Evolutionary conservation across 495 filamentous ascomycete species (phyloP).

Genomic region (Cairneyella variabilis): DNA sequence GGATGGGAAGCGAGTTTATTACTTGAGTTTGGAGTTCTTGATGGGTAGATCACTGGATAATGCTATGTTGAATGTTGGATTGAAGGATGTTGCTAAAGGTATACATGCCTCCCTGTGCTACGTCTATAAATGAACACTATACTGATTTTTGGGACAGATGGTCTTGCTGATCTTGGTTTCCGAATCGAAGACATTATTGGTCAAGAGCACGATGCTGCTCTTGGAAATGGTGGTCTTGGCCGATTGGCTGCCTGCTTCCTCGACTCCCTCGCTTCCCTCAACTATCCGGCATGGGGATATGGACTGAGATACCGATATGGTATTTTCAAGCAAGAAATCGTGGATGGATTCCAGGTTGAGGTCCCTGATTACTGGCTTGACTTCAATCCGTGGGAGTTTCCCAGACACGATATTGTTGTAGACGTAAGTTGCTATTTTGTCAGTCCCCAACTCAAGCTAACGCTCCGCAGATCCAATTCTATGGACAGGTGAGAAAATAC

Average conservation of each 20-base stretch:
- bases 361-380: conserved; percentile 99
- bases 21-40: conserved; percentile 92
- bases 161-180: conserved; percentile 86
- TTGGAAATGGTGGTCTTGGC: conserved; percentile 94
- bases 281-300: conserved; percentile 97
- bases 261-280: conserved; percentile 89
- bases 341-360: conserved; percentile 95
- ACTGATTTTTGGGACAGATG: conserved; percentile 40
- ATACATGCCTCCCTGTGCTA: conserved; percentile 10
- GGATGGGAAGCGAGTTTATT: conserved; percentile 93
- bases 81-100: conserved; percentile 83
- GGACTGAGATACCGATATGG: conserved; percentile 93
- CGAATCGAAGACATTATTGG: conserved; percentile 92
- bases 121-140: conserved; percentile 3
- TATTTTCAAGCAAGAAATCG: conserved; percentile 99
- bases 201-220: conserved; percentile 93
- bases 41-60: conserved; percentile 97
- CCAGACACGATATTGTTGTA: conserved; percentile 88
- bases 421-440: conserved; percentile 45
- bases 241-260: conserved; percentile 95
- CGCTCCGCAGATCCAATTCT: conserved; percentile 72
- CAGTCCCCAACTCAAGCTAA: conserved; percentile 16
- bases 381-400: conserved; percentile 99
- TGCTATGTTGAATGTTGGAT: conserved; percentile 92
- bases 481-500: conserved; percentile 70